phyloP scores from a whole-genome alignment of 768 basidiomycete genomes.

The Sporobolomyces pararoseus region DNA sequence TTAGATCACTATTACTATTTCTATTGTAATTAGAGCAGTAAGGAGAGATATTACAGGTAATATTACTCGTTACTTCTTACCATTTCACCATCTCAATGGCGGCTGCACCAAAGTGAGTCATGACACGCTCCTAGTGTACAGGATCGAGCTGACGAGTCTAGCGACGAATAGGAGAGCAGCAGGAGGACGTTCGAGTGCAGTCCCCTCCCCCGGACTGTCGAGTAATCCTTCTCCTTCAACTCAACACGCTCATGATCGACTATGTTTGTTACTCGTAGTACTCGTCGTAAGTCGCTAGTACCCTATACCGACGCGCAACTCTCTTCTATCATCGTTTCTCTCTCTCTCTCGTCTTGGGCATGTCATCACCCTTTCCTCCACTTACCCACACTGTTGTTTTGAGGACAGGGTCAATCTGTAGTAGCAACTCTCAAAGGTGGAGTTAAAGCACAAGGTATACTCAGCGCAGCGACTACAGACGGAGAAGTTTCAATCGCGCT shows the following conservation, averaged over 20 bases:
- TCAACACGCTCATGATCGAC: slow-evolving; percentile 21
- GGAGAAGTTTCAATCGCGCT: slow-evolving; percentile 43
- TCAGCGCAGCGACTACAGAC: slow-evolving; percentile 35
- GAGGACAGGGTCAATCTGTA: slow-evolving; percentile 42
- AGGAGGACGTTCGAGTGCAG: background rate
- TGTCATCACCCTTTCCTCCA: background rate
- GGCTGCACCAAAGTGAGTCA: slow-evolving; percentile 2
- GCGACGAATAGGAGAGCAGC: slow-evolving; percentile 12
- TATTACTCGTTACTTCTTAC: background rate
- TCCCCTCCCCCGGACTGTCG: background rate
- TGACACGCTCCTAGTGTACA: background rate
- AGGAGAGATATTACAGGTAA: no score
- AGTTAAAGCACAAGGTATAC: slow-evolving; percentile 38
- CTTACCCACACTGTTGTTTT: background rate
- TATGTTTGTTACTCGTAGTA: slow-evolving; percentile 21
- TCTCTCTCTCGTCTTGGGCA: background rate
- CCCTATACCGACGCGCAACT: background rate
- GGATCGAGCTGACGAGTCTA: no score
- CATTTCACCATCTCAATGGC: background rate
- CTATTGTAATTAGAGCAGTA: no score
- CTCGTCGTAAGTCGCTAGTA: slow-evolving; percentile 22
- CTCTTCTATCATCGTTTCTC: background rate
- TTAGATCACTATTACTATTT: no score
- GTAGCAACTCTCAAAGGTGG: slow-evolving; percentile 35
- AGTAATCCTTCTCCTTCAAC: background rate